These are phyloP conservation scores for Hygrocybe punicea DNA, from an alignment of 768 basidiomycete species.

Conservation along the genomic window DNA sequence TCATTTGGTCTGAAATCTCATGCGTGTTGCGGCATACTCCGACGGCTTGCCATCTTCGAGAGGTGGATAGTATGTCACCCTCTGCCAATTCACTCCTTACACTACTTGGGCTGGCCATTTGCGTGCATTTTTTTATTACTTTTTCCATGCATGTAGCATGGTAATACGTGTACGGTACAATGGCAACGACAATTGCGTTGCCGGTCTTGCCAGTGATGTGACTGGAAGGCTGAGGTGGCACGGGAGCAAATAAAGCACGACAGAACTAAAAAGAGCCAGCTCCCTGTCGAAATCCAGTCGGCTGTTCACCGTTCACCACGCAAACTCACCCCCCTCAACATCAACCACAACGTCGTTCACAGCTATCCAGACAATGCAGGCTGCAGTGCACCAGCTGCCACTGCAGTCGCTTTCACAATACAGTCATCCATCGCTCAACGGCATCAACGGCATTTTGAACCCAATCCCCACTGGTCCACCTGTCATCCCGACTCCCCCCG, in stretches of 20 bases:
- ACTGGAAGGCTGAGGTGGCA: background rate
- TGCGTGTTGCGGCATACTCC: too few species aligned
- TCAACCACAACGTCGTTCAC: slow-evolving; percentile 53
- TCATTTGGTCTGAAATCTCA: too few species aligned
- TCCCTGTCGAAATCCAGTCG: background rate
- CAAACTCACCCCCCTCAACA: background rate
- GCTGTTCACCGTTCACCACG: background rate
- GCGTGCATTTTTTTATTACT: too few species aligned
- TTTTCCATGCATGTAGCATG: too few species aligned
- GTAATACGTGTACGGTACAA: too few species aligned
- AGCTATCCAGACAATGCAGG: slow-evolving; percentile 60
- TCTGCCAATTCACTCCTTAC: too few species aligned
- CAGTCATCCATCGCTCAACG: slow-evolving; percentile 56
- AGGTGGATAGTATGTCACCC: too few species aligned
- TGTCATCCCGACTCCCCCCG: slow-evolving; percentile 67
- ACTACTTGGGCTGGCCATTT: too few species aligned
- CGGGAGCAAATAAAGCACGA: slow-evolving; percentile 1
- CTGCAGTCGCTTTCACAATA: slow-evolving; percentile 63
- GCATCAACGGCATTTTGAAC: slow-evolving; percentile 32
- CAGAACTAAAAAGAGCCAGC: background rate
- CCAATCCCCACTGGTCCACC: slow-evolving; percentile 48
- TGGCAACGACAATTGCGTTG: too few species aligned
- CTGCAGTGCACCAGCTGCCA: slow-evolving; percentile 65
- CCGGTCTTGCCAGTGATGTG: background rate
- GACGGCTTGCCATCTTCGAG: too few species aligned